Base-by-base conservation (phyloP, 2,329 filamentous ascomycete species). In the Xylaria sp. region DNA sequence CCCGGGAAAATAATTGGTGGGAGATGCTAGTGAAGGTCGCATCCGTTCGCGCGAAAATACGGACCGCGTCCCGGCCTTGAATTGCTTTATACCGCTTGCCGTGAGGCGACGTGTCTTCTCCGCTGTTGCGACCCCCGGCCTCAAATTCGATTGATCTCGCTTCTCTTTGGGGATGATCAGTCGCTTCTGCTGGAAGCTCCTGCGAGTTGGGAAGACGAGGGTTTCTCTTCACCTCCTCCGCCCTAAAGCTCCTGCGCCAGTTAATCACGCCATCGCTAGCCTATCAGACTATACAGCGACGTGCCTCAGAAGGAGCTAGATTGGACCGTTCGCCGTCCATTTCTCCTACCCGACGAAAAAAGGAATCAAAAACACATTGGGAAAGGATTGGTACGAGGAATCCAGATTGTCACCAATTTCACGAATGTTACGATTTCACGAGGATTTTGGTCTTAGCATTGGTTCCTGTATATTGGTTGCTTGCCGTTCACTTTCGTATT, bases 101-200 rank as follows among this genome's bases (percentile, higher is more conserved):
- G 27, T 47, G 62, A 56, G 60, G 55, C 19, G 60, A 47, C 57
- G 60, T 37, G 46, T 57, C 47, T 60, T 65, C 65, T 67, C 65
- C 65, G 57, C 62, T 56, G 60, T 54, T 60, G 59, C 60, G 49
- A 31, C 53, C 59, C 55, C 64, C 52, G 41, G 48, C 63, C 56
- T 60, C 48, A 11, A n/a, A 37, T 65, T 49, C 54, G 65, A 62
- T 67, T 13, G 65, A 65, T 59, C 41, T 61, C 38, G 29, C 54
- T 58, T 58, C 52, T 63, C 60, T 54, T 63, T 31, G 35, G 63
- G 21, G 65, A 59, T 62, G 62, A 38, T 59, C 40, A 61, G 65
- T 59, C 57, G 62, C 56, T 63, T 65, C 59, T 63, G 56, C 43
- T 51, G 59, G 60, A 58, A 65, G 63, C 62, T 19, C 65, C 65